Base-by-base conservation (phyloP, 139 green algal genomes). In the Coelastrella sp. region DNA sequence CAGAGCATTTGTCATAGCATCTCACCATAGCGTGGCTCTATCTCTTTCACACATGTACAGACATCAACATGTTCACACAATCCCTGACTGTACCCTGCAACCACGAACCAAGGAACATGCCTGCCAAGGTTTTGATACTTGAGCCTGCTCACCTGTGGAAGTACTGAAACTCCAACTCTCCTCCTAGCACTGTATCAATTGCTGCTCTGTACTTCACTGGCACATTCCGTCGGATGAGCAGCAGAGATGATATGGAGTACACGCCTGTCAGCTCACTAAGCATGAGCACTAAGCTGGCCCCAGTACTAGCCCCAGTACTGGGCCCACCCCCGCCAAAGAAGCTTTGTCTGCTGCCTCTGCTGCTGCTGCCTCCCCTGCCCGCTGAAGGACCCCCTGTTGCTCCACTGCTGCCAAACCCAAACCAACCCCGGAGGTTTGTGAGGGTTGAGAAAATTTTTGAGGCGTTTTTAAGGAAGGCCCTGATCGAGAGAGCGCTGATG, bases 151-250 rank as follows among this genome's bases (percentile, higher is more conserved):
- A 93, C 84, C 92, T 88, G 83, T 98, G 96, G 90, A 98, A 97
- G 85, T 95, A 96, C 84, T 98, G 94, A 82, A 98, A 98, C 84
- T 98, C 94, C 86, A 98, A 91, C 82, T 97, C 94, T 4, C 95
- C 95, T 8, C 96, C 96, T 25, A 98, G 91, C 15, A 94, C 96
- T 15, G 80, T 78, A 66, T 95, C 95, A 65, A 98, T 96, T n/a
- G 17, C 80, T 4, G 49, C 17, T 7, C 89, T 75, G 92, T 98
- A 96, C 57, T 93, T 94, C 24, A 95, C 78, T 9, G 95, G 95
- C 81, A 99, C 92, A 81, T 98, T 95, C 82, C 96, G 95, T 14
- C 97, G 92, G 25, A 99, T 97, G 75, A 99, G 95, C 87, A 98
- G 94, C 79, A 98, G 89, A 17, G 93, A 95, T 61, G 95, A 97